Percentiles rank a stretch among this genome's conserved stretches.
phyloP scores from a whole-genome alignment of 208 protist species.

The Trypanosoma conorhini region DNA sequence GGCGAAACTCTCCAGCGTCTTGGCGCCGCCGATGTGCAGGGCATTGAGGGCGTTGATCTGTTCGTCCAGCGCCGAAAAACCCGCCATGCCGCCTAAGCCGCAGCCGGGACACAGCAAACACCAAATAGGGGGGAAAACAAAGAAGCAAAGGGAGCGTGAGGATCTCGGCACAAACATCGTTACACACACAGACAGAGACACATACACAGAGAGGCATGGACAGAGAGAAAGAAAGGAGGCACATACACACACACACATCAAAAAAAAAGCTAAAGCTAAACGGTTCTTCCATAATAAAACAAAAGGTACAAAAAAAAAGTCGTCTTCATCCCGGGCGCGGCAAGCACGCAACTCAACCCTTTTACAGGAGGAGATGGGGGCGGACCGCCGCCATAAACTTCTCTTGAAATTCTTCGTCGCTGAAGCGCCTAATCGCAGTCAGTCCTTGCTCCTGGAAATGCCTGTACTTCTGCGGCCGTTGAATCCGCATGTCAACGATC shows the following conservation, averaged over 20 bases:
- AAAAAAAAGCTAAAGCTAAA: neutral
- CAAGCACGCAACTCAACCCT: neutral
- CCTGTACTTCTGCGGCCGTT: constrained; percentile 30
- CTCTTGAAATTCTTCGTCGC: constrained; percentile 27
- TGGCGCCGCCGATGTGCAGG: constrained; percentile 63
- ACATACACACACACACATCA: neutral
- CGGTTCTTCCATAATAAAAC: neutral
- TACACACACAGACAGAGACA: constrained; percentile 3
- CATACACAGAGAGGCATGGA: neutral
- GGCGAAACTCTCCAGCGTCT: constrained; percentile 80
- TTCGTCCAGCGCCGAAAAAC: constrained; percentile 58
- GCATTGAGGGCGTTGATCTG: constrained; percentile 71
- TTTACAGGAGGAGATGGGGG: constrained; percentile 13
- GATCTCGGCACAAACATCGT: neutral
- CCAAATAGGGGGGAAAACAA: constrained; percentile 22
- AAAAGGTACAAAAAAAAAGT: neutral
- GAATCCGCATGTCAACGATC: constrained; percentile 41
- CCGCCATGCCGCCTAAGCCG: constrained; percentile 35
- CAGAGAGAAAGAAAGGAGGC: neutral
- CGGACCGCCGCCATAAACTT: constrained; percentile 18
- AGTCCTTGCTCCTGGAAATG: constrained; percentile 41
- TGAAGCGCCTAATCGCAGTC: constrained; percentile 21
- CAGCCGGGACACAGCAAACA: neutral
- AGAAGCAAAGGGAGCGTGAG: neutral
- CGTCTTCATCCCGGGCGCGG: no score